Percentiles rank a stretch among this genome's conserved stretches.
Evolutionary conservation across 805 yeast genomes (phyloP).

Genomic region (Candida loeiensis): DNA sequence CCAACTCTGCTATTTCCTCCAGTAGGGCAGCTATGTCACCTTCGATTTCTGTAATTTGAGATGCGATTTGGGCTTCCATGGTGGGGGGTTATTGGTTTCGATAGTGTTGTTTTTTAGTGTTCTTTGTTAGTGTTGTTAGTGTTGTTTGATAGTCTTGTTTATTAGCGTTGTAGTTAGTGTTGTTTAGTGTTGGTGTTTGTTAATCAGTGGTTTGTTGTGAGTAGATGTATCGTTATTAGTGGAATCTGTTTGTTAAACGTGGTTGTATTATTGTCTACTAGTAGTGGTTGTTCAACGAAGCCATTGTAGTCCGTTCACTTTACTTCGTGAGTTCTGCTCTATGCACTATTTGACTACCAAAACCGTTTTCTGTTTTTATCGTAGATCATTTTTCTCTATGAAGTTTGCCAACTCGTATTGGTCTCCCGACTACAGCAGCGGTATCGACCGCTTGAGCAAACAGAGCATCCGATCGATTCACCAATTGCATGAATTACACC

Average conservation of each 20-base stretch:
- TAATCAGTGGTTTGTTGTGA: background rate
- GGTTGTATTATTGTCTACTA: too few relatives aligned
- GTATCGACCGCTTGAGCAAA: slow-evolving; percentile 27
- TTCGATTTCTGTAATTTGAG: slow-evolving; percentile 16
- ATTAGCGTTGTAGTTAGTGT: background rate
- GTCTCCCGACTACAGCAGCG: slow-evolving; percentile 39
- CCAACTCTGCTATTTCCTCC: slow-evolving; percentile 16
- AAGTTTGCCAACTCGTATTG: slow-evolving; percentile 37
- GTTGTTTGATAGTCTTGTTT: background rate
- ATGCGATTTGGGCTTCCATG: slow-evolving; percentile 5
- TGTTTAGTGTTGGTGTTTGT: background rate
- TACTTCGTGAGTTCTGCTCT: too few relatives aligned
- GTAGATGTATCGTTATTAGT: too few relatives aligned
- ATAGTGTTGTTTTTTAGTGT: background rate
- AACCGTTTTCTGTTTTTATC: too few relatives aligned
- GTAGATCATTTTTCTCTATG: slow-evolving; percentile 6
- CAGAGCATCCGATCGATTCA: slow-evolving; percentile 32
- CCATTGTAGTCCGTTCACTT: too few relatives aligned
- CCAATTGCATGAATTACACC: slow-evolving; percentile 40
- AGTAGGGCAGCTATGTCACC: slow-evolving; percentile 20
- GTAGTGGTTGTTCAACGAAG: too few relatives aligned
- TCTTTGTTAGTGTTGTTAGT: background rate
- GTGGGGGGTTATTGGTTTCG: background rate
- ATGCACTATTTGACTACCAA: too few relatives aligned
- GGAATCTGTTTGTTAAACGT: too few relatives aligned